These are phyloP conservation scores for Talaromyces pinophilus DNA, from an alignment of 2,329 filamentous ascomycete genomes.

Conservation along the genomic window DNA sequence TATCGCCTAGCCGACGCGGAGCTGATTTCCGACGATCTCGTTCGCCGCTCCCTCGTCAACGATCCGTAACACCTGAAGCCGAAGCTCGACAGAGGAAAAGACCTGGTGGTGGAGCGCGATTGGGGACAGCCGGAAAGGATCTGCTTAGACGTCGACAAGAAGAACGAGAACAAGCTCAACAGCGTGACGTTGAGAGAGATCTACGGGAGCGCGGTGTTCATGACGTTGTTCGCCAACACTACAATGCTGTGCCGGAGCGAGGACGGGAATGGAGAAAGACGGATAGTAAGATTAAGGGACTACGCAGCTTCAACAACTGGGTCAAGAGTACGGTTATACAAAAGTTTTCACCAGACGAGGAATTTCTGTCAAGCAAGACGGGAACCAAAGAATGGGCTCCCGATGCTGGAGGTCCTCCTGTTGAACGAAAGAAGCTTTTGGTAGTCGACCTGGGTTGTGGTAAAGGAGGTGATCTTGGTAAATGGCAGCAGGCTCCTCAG, in stretches of 20 bases:
- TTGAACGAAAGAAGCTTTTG: conserved; percentile 61
- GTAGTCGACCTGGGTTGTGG: conserved; percentile 95
- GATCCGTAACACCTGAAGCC: conserved; percentile 44
- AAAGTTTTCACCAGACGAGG: conserved; percentile 85
- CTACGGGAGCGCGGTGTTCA: conserved; percentile 62
- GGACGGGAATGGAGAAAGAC: conserved; percentile 93
- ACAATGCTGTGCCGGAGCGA: conserved; percentile 91
- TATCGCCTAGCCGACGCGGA: conserved; percentile 25
- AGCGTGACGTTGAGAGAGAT: conserved; percentile 39
- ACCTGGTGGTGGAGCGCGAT: conserved; percentile 49
- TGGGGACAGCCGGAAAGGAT: conserved; percentile 41
- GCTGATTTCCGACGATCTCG: conserved; percentile 40
- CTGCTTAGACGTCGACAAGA: conserved; percentile 46
- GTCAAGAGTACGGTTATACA: conserved; percentile 97
- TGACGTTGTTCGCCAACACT: conserved; percentile 88
- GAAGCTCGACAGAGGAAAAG: conserved; percentile 47
- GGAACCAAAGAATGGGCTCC: conserved; percentile 50
- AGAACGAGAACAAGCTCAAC: conserved; percentile 46
- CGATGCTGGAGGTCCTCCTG: conserved; percentile 35
- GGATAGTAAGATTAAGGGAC: conserved; percentile 90
- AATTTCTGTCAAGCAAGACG: conserved; percentile 58
- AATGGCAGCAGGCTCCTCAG: conserved; percentile 95
- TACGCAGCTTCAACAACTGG: conserved; percentile 98
- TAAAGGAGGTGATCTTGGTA: conserved; percentile 91
- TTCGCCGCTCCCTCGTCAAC: conserved; percentile 44